Conservation (phyloP, 192 early-diverging fungal species). For the Linnemannia exigua region DNA sequence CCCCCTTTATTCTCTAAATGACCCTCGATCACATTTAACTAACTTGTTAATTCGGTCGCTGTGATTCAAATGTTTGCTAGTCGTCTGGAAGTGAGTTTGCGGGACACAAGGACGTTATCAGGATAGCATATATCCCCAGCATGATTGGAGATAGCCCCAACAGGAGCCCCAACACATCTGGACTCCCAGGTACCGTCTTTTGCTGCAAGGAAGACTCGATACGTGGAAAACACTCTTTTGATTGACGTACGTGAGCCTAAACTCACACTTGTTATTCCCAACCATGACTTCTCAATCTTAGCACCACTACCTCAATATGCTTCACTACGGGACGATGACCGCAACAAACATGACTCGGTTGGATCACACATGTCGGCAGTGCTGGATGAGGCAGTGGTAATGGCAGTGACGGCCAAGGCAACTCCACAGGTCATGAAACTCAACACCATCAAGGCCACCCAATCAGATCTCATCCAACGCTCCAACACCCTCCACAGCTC, state of each 20-base stretch:
- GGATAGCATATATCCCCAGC: conserved; percentile 54
- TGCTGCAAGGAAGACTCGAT: neutral
- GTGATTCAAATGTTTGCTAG: neutral
- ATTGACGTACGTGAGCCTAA: neutral
- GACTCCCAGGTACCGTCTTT: conserved; percentile 12
- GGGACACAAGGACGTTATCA: conserved; percentile 51
- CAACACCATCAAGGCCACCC: conserved; percentile 34
- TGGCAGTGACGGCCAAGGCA: conserved; percentile 49
- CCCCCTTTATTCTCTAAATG: neutral
- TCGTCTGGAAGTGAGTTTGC: conserved; percentile 8
- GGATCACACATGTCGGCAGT: conserved; percentile 19
- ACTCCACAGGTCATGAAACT: conserved; percentile 55
- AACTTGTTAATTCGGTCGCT: neutral
- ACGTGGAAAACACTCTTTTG: neutral
- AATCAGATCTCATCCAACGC: conserved; percentile 47
- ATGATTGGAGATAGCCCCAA: conserved; percentile 46
- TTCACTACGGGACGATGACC: conserved; percentile 18
- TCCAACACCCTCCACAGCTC: conserved; percentile 53
- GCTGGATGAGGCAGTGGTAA: conserved; percentile 53
- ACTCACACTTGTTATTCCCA: neutral
- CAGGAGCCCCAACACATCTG: conserved; percentile 16
- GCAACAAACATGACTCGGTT: conserved; percentile 43
- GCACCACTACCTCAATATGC: conserved; percentile 25
- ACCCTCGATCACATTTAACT: neutral
- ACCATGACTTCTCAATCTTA: neutral